Conservation (phyloP, 306 rosid species). For the Astragalus glycyphyllos region DNA sequence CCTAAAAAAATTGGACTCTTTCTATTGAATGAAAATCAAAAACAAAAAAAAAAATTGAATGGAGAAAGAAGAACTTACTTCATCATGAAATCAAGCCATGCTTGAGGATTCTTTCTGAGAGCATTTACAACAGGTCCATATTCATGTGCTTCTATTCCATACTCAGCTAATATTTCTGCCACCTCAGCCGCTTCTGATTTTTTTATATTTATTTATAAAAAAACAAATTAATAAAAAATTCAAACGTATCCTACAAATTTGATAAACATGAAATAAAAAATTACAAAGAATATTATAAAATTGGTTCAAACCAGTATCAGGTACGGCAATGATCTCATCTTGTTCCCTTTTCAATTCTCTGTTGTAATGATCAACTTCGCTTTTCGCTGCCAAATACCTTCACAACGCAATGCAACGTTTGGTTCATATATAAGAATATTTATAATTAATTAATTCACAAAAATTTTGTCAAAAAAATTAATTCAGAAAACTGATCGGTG, state of each 20-base stretch:
- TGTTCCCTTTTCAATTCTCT: constrained; percentile 82
- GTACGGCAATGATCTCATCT: constrained; percentile 77
- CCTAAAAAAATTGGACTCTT: no score
- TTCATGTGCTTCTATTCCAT: constrained; percentile 80
- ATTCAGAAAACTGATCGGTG: background rate
- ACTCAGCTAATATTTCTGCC: constrained; percentile 73
- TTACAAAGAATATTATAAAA: no score
- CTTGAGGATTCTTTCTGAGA: constrained; percentile 79
- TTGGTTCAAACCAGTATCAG: constrained; percentile 64
- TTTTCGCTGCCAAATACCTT: constrained; percentile 90
- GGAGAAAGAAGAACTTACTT: constrained; percentile 49
- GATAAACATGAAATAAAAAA: background rate
- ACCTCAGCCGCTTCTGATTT: constrained; percentile 89
- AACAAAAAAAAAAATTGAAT: no score
- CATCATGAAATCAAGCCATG: constrained; percentile 99
- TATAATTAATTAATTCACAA: background rate
- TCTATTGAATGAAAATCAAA: no score
- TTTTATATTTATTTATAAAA: background rate
- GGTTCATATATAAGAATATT: no score
- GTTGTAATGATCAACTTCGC: constrained; percentile 84
- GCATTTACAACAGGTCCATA: constrained; percentile 84
- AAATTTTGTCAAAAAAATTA: no score
- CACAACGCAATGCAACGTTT: constrained; percentile 9
- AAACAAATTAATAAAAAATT: background rate
- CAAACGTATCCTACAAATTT: background rate